Evolutionary conservation across 1,284 basidiomycete species (phyloP), one percentile per base, ranked within the genome.

Genomic region (Cryptococcus sp.): DNA sequence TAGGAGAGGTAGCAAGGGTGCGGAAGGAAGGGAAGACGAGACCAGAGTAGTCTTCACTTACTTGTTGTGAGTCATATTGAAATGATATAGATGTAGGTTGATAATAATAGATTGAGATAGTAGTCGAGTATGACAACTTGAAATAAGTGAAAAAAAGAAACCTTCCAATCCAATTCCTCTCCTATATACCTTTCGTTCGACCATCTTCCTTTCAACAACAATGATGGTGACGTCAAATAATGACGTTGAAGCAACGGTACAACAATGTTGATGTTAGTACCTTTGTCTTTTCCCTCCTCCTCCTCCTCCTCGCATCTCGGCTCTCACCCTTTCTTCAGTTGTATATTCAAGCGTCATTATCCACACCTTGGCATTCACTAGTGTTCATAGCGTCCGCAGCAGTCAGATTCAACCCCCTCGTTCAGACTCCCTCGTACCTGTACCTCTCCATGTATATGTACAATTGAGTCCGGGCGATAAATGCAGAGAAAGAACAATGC

Each of bases 271-370:
- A 8, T 15, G 32, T 35, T 15, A 15, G 37, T 49, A 32, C 47
- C 35, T n/a, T 32, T 23, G 23, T 23, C 23, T 23, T 23, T 23
- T 23, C 23, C 23, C 2, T 35, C 49, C n/a, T 65, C 61, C 50
- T 55, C 63, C 23, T 61, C 58, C 6, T 63, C 59, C 7, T 65
- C 66, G 54, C 66, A 68, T 36, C 62, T n/a, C 58, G 32, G 10
- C 37, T n/a, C 30, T 32, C n/a, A 52, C 32, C 4, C 58, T 7
- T 11, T 34, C 36, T 5, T 55, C 35, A 4, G 52, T 56, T 3
- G 58, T 23, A 36, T 47, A 42, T 8, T 46, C 44, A 37, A 61
- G 74, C 1, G 58, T 64, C 32, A 69, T 33, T 7, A 72, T 76
- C 38, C n/a, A 74, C 72, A 5, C 66, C 66, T 23, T 23, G 23